Conservation (phyloP, 257 asterid genomes). For the Solanum raphanifolium region DNA sequence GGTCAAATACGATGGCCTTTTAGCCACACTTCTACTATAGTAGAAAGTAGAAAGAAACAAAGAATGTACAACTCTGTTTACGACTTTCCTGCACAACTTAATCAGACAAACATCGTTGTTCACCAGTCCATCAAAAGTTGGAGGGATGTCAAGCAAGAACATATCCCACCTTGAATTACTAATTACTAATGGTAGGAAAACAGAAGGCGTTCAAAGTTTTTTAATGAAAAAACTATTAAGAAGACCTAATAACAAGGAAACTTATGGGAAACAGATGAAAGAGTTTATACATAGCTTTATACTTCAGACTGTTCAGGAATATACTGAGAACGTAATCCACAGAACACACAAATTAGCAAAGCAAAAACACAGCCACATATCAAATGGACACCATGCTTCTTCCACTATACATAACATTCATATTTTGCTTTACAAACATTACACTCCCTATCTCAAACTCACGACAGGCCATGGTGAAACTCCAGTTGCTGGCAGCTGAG, state of each 20-base stretch:
- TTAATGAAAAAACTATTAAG: background rate
- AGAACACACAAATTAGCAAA: background rate
- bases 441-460: constrained; percentile 47
- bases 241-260: background rate
- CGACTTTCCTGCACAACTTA: background rate
- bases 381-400: background rate
- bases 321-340: background rate
- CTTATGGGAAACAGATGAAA: background rate
- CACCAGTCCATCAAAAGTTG: background rate
- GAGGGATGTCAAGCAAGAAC: background rate
- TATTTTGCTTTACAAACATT: background rate
- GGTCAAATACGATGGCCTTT: background rate
- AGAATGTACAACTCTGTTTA: background rate
- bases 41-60: no score
- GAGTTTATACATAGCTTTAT: background rate
- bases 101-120: background rate
- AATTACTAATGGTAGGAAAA: background rate
- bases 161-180: background rate
- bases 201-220: background rate
- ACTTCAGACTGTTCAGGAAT: background rate
- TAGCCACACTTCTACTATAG: background rate
- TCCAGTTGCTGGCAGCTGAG: constrained; percentile 60
- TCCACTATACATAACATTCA: background rate
- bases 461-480: constrained; percentile 53
- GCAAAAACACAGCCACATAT: background rate